phyloP scores from a whole-genome alignment of 352 stramenopile species.

The Blastocystis sp. region DNA sequence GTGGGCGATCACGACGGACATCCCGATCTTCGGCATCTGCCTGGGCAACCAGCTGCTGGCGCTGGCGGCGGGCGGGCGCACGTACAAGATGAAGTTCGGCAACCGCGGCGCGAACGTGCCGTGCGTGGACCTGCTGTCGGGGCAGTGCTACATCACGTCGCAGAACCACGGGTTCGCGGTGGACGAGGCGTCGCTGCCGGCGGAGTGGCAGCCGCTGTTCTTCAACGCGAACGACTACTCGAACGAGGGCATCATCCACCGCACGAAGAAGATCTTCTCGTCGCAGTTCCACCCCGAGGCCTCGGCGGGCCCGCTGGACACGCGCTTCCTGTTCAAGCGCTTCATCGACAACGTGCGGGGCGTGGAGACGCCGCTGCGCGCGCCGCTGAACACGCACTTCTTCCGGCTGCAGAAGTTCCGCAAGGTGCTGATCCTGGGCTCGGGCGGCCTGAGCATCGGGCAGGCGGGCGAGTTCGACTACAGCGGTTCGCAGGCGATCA shows the following conservation, averaged over 20 bases:
- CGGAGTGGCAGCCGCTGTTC: constrained; percentile 92
- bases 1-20: constrained; percentile 81
- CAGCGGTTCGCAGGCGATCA: constrained; percentile 92
- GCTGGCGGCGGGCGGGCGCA: constrained; percentile 87
- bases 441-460: constrained; percentile 92
- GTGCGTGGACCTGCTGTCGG: constrained; percentile 90
- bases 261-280: constrained; percentile 92
- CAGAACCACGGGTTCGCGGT: constrained; percentile 97
- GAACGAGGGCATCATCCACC: constrained; percentile 98
- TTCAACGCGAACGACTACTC: constrained; percentile 95
- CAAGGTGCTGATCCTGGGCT: constrained; percentile 93
- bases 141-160: constrained; percentile 94
- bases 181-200: constrained; percentile 84
- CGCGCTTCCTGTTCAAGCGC: constrained; percentile 93
- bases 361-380: constrained; percentile 15
- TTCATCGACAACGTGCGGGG: constrained; percentile 85
- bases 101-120: constrained; percentile 97
- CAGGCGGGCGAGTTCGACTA: constrained; percentile 98
- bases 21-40: constrained; percentile 97
- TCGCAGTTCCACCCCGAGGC: constrained; percentile 98
- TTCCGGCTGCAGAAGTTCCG: constrained; percentile 75
- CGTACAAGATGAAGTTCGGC: constrained; percentile 95
- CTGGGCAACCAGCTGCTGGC: constrained; percentile 95
- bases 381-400: constrained; percentile 61
- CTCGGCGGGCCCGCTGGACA: constrained; percentile 88